Percentiles rank a stretch among this genome's conserved stretches.
Conservation (phyloP, 1,284 basidiomycete genomes). For the Erythrobasidium hasegawianum region DNA sequence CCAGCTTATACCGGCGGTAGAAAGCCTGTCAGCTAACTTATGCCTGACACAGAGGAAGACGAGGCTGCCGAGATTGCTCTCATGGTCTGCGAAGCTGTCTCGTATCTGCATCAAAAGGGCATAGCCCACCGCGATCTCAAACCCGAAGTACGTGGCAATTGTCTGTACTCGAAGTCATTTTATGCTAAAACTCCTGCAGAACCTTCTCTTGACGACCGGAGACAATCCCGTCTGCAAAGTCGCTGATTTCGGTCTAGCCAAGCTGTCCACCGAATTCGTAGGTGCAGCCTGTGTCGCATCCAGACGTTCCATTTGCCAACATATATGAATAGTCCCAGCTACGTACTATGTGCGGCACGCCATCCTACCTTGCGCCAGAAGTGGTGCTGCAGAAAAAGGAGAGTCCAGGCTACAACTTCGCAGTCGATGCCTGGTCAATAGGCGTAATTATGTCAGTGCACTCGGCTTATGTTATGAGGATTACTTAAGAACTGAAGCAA, state of each 20-base stretch:
- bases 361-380: constrained; percentile 68
- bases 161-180: too few relatives aligned
- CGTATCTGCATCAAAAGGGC: constrained; percentile 66
- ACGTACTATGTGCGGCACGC: constrained; percentile 81
- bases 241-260: constrained; percentile 90
- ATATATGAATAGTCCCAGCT: constrained; percentile 32
- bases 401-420: constrained; percentile 67
- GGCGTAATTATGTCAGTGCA: constrained; percentile 67
- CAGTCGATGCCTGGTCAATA: constrained; percentile 89
- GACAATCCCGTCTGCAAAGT: constrained; percentile 68
- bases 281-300: background rate
- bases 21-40: too few relatives aligned
- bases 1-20: too few relatives aligned
- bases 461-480: too few relatives aligned
- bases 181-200: too few relatives aligned
- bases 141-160: constrained; percentile 72
- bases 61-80: constrained; percentile 62
- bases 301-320: background rate
- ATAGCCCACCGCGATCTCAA: constrained; percentile 88
- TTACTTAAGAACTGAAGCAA: background rate
- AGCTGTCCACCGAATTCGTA: constrained; percentile 62
- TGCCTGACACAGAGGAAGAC: constrained; percentile 56
- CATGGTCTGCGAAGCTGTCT: constrained; percentile 65
- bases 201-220: constrained; percentile 66
- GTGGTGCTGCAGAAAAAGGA: constrained; percentile 67